A percentile compares a stretch with the other conserved stretches of the same genome.
Evolutionary conservation across 2,329 filamentous ascomycete species (phyloP).

Genomic region (Rhexocercosporidium sp.): DNA sequence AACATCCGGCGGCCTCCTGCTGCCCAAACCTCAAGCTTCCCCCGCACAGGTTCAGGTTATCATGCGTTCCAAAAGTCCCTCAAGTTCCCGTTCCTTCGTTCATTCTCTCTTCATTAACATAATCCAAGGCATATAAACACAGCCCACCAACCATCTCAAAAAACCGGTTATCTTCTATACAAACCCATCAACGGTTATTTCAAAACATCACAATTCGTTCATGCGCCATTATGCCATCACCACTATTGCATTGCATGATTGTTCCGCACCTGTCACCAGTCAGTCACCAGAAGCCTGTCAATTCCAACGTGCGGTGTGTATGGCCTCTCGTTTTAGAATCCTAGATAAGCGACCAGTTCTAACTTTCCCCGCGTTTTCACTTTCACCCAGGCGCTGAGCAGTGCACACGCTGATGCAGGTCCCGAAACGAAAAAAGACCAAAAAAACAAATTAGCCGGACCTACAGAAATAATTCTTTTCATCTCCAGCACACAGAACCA

Average conservation of each 20-base stretch:
- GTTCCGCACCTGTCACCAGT: neutral
- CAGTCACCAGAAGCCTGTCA: neutral
- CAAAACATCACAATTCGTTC: neutral
- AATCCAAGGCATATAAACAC: constrained; percentile 19
- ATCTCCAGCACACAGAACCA: neutral
- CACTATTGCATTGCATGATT: constrained; percentile 3
- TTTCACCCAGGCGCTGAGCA: constrained; percentile 7
- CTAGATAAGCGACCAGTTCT: neutral
- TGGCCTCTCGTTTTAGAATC: constrained; percentile 8
- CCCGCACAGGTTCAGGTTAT: constrained; percentile 15
- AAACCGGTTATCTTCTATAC: too few species aligned
- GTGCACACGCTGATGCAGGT: neutral
- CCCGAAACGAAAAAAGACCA: neutral
- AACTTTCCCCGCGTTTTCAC: neutral
- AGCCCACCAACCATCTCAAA: neutral
- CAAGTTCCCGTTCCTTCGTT: neutral
- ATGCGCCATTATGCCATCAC: constrained; percentile 8
- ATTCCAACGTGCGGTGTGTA: neutral
- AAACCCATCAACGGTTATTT: neutral
- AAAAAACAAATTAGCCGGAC: neutral
- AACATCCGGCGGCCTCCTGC: neutral
- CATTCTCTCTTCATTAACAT: too few species aligned
- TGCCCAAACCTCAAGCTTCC: neutral
- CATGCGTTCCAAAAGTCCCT: constrained; percentile 14
- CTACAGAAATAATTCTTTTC: neutral